phyloP scores from a whole-genome alignment of 1,284 basidiomycete genomes.

The Ganoderma boninense region DNA sequence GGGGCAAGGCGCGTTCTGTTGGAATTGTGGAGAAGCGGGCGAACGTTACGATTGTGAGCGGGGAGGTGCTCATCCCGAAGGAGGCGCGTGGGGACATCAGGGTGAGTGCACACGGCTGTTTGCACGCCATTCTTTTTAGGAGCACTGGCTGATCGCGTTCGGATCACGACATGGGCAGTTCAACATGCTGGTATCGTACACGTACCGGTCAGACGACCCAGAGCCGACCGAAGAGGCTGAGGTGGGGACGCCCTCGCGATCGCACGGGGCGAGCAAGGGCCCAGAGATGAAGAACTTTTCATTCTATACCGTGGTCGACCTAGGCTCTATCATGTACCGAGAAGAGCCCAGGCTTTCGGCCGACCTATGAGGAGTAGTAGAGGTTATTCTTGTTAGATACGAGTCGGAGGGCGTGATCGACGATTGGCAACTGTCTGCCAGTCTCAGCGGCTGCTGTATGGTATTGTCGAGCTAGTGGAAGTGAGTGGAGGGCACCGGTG shows the following conservation, averaged over 20 bases:
- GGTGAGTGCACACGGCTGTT: conserved; percentile 51
- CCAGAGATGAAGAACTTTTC: conserved; percentile 86
- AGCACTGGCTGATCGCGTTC: conserved; percentile 12
- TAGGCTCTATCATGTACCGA: conserved; percentile 73
- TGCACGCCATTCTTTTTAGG: background rate
- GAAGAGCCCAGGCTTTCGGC: conserved; percentile 50
- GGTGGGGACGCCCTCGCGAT: conserved; percentile 54
- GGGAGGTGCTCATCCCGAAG: conserved; percentile 82
- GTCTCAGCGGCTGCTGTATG: background rate
- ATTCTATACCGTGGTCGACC: conserved; percentile 84
- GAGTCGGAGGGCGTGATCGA: background rate
- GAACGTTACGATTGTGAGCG: conserved; percentile 86
- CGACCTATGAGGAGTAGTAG: conserved; percentile 17
- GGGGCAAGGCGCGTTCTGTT: conserved; percentile 68
- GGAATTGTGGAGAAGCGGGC: conserved; percentile 87
- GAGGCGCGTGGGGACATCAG: conserved; percentile 79
- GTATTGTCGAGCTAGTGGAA: no score
- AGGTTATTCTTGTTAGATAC: background rate
- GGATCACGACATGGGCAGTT: conserved; percentile 61
- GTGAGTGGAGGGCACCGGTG: background rate
- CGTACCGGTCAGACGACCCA: conserved; percentile 89
- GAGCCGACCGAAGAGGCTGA: conserved; percentile 65
- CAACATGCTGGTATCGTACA: conserved; percentile 92
- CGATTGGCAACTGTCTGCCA: background rate
- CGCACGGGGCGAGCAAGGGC: conserved; percentile 47